phyloP scores from a whole-genome alignment of 2,329 filamentous ascomycete genomes.

The Fusarium compactum region DNA sequence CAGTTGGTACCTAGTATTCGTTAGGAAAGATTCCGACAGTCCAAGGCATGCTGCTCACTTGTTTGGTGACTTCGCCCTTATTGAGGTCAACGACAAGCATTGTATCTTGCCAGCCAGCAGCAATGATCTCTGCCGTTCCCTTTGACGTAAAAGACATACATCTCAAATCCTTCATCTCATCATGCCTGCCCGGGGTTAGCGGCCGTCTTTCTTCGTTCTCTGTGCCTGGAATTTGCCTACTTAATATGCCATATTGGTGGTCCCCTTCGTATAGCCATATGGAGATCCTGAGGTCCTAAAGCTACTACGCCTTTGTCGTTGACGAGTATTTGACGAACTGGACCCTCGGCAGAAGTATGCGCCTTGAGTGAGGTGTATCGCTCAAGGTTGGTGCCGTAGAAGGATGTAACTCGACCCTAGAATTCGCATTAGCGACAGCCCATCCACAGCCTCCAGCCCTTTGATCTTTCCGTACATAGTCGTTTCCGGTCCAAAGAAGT shows the following conservation, averaged over 20 bases:
- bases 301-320: constrained; percentile 91
- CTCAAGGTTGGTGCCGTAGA: constrained; percentile 86
- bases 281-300: constrained; percentile 84
- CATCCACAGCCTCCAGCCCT: neutral
- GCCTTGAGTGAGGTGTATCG: constrained; percentile 91
- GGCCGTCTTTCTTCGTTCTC: neutral
- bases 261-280: constrained; percentile 88
- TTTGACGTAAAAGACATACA: constrained; percentile 98
- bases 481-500: constrained; percentile 92
- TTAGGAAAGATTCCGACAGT: constrained; percentile 45
- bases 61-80: constrained; percentile 78
- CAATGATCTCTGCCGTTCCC: constrained; percentile 83
- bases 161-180: constrained; percentile 85
- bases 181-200: constrained; percentile 61
- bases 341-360: constrained; percentile 78
- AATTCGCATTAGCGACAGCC: constrained; percentile 41
- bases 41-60: constrained; percentile 56
- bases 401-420: constrained; percentile 89
- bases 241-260: constrained; percentile 88
- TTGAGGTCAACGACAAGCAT: constrained; percentile 83
- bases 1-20: constrained; percentile 70
- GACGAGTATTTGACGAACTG: constrained; percentile 88
- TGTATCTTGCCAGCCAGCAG: constrained; percentile 84
- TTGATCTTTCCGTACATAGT: constrained; percentile 73
- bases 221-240: constrained; percentile 58